Conservation (phyloP, 2,329 filamentous ascomycete species). For the Helotiales sp. region DNA sequence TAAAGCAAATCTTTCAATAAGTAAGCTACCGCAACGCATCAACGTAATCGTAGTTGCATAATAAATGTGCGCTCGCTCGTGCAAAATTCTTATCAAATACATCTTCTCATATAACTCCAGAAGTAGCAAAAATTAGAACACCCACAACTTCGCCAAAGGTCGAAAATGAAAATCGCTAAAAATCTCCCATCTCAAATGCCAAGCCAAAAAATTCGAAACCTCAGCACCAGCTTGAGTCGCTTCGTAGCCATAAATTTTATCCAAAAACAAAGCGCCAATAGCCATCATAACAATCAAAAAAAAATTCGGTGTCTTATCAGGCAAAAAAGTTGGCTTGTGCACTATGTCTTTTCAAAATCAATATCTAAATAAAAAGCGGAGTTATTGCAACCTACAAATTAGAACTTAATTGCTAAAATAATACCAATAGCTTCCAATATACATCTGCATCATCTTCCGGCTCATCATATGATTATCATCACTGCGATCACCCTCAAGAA, state of each 20-base stretch:
- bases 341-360: conserved; percentile 53
- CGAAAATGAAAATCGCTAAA: conserved; percentile 90
- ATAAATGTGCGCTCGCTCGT: conserved; percentile 95
- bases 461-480: conserved; percentile 72
- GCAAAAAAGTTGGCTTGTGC: conserved; percentile 94
- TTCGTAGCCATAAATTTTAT: conserved; percentile 77
- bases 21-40: conserved; percentile 90
- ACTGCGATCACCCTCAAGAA: conserved; percentile 79
- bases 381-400: conserved; percentile 55
- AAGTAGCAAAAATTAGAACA: conserved; percentile 88
- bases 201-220: conserved; percentile 86
- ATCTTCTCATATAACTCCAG: conserved; percentile 97
- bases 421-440: conserved; percentile 91
- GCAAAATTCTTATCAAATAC: conserved; percentile 89
- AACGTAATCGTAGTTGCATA: conserved; percentile 94
- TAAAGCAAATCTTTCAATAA: conserved; percentile 85
- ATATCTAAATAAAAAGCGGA: too few relatives aligned
- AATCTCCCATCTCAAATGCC: conserved; percentile 91
- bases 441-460: conserved; percentile 93
- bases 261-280: conserved; percentile 87
- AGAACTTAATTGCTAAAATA: conserved; percentile 94
- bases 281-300: conserved; percentile 88
- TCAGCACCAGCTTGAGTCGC: conserved; percentile 78
- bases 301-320: conserved; percentile 83
- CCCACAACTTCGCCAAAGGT: conserved; percentile 92